Base-by-base conservation (phyloP, 768 basidiomycete species). In the Kondoa subrosea region DNA sequence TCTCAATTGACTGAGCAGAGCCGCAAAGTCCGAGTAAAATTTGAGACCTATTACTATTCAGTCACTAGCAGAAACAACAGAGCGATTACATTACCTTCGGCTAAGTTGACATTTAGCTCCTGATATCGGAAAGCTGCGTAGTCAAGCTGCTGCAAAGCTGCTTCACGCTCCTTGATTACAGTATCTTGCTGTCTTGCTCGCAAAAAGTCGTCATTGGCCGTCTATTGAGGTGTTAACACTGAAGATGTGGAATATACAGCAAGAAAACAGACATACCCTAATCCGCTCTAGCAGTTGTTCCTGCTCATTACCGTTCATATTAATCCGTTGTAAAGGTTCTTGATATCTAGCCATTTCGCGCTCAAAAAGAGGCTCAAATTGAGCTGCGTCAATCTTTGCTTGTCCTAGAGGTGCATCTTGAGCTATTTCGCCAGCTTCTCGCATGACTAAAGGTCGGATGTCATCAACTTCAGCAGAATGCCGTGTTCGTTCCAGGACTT, bases 21-120 rank as follows among this genome's bases (percentile, higher is more conserved):
- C 82, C 1, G 83, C 81, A 66, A 97, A 82, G 73, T 89, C 87
- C 70, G 89, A 91, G 76, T 99, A 93, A 74, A 96, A 97, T 87
- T 91, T 66, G 12, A 69, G 40, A 1, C 61, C 70, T 31, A 32
- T 8, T 3, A 70, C 4, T 2, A 27, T 21, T 63, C 63, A 60
- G 34, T 14, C 3, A 56, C 1, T 30, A 29, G 33, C 34, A 40
- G 15, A 68, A 14, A 34, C 40, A 32, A 26, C 61, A 50, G 26
- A 27, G 58, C 16, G 72, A 87, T 90, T 80, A 89, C 87, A 73
- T 87, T 81, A 3, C 92, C 92, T 75, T 97, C 93, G 56, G 88
- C 85, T 3, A 95, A 79, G 77, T 97, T 91, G 63, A 83, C 82
- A 1, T 80, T 81, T 16, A 95, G 87, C 75, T 96, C 92, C 66